Evolutionary conservation across 208 protist species (phyloP).

Genomic region (Acanthamoeba royreba): DNA sequence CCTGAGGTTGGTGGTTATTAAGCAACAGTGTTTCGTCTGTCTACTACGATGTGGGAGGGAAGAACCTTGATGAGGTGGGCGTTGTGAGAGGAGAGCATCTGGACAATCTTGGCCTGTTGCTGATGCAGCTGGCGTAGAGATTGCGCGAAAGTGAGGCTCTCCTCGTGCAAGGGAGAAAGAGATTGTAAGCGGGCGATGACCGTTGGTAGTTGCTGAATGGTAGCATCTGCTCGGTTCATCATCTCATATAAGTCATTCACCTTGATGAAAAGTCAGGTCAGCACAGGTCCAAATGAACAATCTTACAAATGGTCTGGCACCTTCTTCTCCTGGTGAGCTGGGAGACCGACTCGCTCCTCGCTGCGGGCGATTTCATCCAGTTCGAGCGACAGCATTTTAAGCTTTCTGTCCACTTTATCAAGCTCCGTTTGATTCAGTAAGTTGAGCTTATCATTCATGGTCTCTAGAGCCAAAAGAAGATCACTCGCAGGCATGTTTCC

Average conservation of each 20-base stretch:
- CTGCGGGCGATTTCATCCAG: slow-evolving; percentile 16
- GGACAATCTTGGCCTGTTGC: slow-evolving; percentile 4
- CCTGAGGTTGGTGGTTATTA: not conserved
- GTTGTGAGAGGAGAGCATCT: slow-evolving; percentile 38
- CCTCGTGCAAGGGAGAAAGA: slow-evolving; percentile 20
- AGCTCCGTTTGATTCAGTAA: slow-evolving; percentile 4
- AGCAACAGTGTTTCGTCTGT: not conserved
- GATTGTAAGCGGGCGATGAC: slow-evolving; percentile 36
- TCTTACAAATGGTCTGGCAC: not conserved
- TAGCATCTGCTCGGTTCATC: slow-evolving; percentile 37
- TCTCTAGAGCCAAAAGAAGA: not conserved
- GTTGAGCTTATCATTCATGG: slow-evolving; percentile 22
- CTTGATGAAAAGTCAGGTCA: not conserved
- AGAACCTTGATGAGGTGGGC: not conserved
- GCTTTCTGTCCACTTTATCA: slow-evolving; percentile 38
- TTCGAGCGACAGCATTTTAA: slow-evolving; percentile 47
- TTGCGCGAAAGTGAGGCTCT: slow-evolving; percentile 38
- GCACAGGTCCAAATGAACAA: not conserved
- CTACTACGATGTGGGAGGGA: not conserved
- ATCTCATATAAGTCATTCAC: slow-evolving; percentile 49
- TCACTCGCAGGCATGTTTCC: not conserved
- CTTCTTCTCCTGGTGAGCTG: slow-evolving; percentile 40
- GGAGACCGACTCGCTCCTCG: not conserved
- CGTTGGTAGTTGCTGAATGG: slow-evolving; percentile 10
- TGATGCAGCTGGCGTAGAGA: not conserved